Percentiles rank a stretch among this genome's conserved stretches.
Evolutionary conservation across 805 yeast genomes (phyloP).

Genomic region (Vanderwaltozyma yarrowii): DNA sequence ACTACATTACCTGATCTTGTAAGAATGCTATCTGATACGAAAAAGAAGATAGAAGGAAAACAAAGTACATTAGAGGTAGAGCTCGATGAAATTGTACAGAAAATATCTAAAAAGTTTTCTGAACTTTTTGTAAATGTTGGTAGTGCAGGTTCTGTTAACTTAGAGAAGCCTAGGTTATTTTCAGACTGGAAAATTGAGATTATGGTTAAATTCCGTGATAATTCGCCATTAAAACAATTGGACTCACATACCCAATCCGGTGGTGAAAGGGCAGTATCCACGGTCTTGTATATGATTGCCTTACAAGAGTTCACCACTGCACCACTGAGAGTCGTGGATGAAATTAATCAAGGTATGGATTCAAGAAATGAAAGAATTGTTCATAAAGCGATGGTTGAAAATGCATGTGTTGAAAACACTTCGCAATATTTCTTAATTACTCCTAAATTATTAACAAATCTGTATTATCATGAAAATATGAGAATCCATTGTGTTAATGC

Average conservation of each 20-base stretch:
- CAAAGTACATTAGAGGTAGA: conserved; percentile 50
- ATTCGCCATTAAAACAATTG: conserved; percentile 55
- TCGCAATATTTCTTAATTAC: conserved; percentile 90
- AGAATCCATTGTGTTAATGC: conserved; percentile 77
- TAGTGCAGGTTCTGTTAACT: conserved; percentile 70
- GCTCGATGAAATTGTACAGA: conserved; percentile 40
- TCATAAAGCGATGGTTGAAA: conserved; percentile 74
- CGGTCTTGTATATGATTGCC: conserved; percentile 82
- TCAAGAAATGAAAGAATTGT: conserved; percentile 81
- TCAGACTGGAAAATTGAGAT: conserved; percentile 79
- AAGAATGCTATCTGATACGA: conserved; percentile 18
- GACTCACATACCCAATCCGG: conserved; percentile 93
- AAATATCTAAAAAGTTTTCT: conserved; percentile 57
- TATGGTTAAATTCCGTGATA: conserved; percentile 75
- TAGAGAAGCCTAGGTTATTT: conserved; percentile 40
- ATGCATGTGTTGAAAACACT: conserved; percentile 54
- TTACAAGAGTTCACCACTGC: conserved; percentile 80
- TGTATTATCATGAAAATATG: conserved; percentile 73
- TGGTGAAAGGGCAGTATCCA: conserved; percentile 94
- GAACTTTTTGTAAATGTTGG: conserved; percentile 64
- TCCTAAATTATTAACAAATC: conserved; percentile 74
- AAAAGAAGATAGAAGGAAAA: conserved; percentile 31
- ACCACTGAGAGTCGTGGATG: conserved; percentile 94
- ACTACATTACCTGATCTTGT: conserved; percentile 15
- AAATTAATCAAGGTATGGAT: conserved; percentile 98